Evolutionary conservation across 306 rosid genomes (phyloP), one percentile per base, ranked within the genome.

Genomic region (Dicorynia guianensis): DNA sequence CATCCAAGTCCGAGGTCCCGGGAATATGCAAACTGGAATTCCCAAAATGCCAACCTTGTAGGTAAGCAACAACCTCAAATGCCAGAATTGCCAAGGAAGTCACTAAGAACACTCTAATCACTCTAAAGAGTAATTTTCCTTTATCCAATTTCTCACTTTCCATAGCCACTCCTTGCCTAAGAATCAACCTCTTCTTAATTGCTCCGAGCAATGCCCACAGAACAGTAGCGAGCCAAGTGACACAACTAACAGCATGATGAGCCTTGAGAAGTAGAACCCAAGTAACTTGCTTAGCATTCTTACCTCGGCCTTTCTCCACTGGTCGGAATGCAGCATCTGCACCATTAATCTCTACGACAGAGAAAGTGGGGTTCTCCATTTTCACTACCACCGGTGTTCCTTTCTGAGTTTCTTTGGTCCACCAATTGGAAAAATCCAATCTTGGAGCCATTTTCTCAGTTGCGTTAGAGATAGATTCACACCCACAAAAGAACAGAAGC

Each of bases 221-320:
- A 38, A 90, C 79, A 0, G 90, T 76, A 49, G 82, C 87, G 1
- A 92, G 59, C 96, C 95, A 91, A 19, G 93, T 56, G 40, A 94
- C 77, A 84, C 91, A 86, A 43, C 98, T 88, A 79, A 90, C 87
- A 33, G 88, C 91, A 12, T 86, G 93, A 62, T 89, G 93, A 79
- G 93, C 98, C 79, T 82, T 91, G 18, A 91, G 94, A 83, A 94
- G 93, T 82, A 94, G 76, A n/a, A 94, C 90, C 98, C 97, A 92
- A 1, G 92, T 92, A 40, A 88, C 93, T 81, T 95, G 98, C 54
- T 82, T 92, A 1, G 93, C 97, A 83, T 92, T 95, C 81, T 89
- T 92, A 30, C 96, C 93, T 8, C 91, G 84, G 77, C 79, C 88
- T 63, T 87, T 95, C 71, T 92, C 96, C 4, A 92, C 79, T 20